Conservation (phyloP, 495 filamentous ascomycete species). For the Trichocladium uniseriatum region DNA sequence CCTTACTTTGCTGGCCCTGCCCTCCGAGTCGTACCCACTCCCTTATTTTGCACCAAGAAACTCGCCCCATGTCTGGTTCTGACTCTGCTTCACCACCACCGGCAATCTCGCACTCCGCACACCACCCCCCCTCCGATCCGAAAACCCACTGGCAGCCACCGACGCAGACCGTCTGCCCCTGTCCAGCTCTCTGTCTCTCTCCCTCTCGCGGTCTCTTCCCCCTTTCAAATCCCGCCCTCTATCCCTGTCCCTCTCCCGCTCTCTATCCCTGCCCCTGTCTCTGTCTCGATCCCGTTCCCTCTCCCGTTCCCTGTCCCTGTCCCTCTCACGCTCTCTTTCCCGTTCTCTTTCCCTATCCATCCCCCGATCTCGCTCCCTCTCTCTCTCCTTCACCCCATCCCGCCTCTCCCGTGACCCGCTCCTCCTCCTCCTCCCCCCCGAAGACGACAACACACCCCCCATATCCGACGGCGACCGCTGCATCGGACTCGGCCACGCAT, state of each 20-base stretch:
- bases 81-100: not conserved
- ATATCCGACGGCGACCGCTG: not conserved
- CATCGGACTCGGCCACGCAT: not conserved
- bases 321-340: conserved; percentile 2
- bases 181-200: conserved; percentile 7
- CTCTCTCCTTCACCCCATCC: conserved; percentile 1
- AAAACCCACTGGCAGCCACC: not conserved
- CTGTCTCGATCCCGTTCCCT: conserved; percentile 4
- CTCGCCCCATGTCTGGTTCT: not conserved
- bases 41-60: not conserved
- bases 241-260: conserved; percentile 9
- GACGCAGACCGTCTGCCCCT: conserved; percentile 3
- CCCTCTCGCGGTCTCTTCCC: conserved; percentile 1
- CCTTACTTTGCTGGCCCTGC: too few relatives aligned
- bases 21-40: too few relatives aligned
- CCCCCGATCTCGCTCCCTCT: conserved; percentile 4
- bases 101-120: not conserved
- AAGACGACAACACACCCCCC: not conserved
- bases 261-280: conserved; percentile 6
- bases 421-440: not conserved
- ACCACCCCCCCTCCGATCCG: not conserved
- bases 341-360: conserved; percentile 7
- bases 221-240: not conserved
- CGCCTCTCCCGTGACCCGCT: not conserved
- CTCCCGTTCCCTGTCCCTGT: conserved; percentile 1